Evolutionary conservation across 495 filamentous ascomycete species (phyloP), one percentile per base, ranked within the genome.

Genomic region (Bacidia gigantensis): DNA sequence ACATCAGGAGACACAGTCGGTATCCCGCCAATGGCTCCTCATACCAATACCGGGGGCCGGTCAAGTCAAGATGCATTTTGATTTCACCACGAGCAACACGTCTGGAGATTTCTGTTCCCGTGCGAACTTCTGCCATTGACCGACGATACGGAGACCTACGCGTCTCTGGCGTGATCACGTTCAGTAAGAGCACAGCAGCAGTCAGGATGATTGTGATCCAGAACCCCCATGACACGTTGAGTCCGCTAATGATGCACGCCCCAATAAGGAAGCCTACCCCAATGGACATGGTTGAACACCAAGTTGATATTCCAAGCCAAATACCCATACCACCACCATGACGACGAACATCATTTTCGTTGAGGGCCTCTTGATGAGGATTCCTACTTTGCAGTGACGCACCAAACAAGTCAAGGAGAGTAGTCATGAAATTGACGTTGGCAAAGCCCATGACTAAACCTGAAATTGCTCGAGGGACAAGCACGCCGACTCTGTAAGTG

Each of bases 231-330:
- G 76, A 72, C 7, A 82, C 81, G 53, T 72, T 68, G 18, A 78
- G 59, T 10, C 46, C 56, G 48, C 79, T 74, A 56, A 87, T 81
- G 58, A 86, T 78, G 26, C 70, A 56, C 24, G 81, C 80, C 11
- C 84, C 85, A 51, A 83, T 67, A 29, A 83, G 55, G 56, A 86
- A 87, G 10, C 85, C 85, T 25, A 84, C 54, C 2, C 79, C 77
- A 40, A 86, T 65, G 25, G 78, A 82, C 9, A 81, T 81, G 49
- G 80, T 80, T 54, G 73, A 81, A 58, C 80, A 81, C 77, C 81
- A 88, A 2, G 79, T 78, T 81, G 83, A 88, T 24, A 87, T 68
- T 2, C 85, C 83, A 32, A 89, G 69, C 84, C 85, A 89, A 14
- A 84, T 64, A 2, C 84, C 84, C 65, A 86, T 79, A 2, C 84